Evolutionary conservation across 73 alveolate species (phyloP).

Genomic region (Symbiodinium pilosum): DNA sequence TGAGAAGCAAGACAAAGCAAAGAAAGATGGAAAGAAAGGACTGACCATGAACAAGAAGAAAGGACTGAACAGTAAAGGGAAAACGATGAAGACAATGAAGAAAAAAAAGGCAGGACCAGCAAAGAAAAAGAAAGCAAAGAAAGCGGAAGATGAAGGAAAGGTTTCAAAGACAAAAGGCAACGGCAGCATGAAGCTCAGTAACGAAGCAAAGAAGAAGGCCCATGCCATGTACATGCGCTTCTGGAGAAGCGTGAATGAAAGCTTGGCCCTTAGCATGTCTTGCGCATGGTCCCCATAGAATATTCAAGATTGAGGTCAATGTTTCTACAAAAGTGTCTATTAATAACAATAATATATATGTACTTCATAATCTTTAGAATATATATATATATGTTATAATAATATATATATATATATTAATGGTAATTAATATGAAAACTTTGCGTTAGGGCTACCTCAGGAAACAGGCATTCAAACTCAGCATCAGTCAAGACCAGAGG

Average conservation of each 20-base stretch:
- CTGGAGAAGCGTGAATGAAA: not conserved
- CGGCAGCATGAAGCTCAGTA: not conserved
- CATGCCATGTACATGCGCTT: slow-evolving; percentile 31
- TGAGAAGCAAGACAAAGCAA: not conserved
- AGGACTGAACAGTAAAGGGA: not conserved
- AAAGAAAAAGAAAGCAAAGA: not conserved
- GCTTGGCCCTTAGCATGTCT: no score
- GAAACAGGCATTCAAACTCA: no score
- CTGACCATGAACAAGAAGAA: not conserved
- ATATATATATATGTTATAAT: no score
- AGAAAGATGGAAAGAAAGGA: not conserved
- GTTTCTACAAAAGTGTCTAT: no score
- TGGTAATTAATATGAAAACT: no score
- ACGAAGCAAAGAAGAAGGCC: not conserved
- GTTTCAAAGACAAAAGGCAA: no score
- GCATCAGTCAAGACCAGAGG: no score
- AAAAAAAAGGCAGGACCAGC: not conserved
- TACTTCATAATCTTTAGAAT: not conserved
- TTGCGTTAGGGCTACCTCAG: no score
- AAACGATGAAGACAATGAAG: not conserved
- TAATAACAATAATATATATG: not conserved
- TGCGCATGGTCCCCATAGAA: not conserved
- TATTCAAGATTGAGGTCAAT: not conserved
- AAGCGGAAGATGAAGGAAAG: not conserved
- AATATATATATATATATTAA: no score